Evolutionary conservation across 2,329 filamentous ascomycete genomes (phyloP).

Genomic region (Penicillium polonicum): DNA sequence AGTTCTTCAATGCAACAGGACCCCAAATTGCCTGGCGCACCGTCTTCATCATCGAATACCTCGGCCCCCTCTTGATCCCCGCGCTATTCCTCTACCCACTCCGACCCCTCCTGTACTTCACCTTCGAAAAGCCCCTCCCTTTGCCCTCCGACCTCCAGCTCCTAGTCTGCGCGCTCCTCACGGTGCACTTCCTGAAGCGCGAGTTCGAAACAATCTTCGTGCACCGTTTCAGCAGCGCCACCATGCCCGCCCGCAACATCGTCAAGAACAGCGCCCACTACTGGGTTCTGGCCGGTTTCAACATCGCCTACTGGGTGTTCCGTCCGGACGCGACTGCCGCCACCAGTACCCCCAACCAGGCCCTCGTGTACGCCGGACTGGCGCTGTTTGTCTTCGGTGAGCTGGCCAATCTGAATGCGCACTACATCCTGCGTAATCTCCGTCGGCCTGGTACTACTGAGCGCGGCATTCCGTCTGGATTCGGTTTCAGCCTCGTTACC

Average conservation of each 20-base stretch:
- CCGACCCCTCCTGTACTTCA: conserved; percentile 70
- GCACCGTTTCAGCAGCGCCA: conserved; percentile 90
- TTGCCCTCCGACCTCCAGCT: conserved; percentile 66
- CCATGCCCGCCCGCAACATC: conserved; percentile 88
- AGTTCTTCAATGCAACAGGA: conserved; percentile 52
- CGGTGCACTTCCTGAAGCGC: conserved; percentile 87
- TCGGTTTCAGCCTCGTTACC: conserved; percentile 83
- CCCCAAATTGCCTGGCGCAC: conserved; percentile 88
- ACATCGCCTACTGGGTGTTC: conserved; percentile 85
- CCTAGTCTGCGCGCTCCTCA: conserved; percentile 70
- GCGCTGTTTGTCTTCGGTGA: conserved; percentile 76
- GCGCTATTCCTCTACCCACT: conserved; percentile 66
- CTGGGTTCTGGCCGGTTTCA: conserved; percentile 78
- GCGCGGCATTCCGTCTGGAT: conserved; percentile 80
- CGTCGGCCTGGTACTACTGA: conserved; percentile 78
- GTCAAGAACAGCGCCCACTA: conserved; percentile 96
- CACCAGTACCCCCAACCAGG: conserved; percentile 47
- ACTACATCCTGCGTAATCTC: conserved; percentile 74
- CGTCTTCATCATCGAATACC: conserved; percentile 93
- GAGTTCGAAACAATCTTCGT: conserved; percentile 92
- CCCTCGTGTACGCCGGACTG: conserved; percentile 65
- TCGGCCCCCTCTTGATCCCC: conserved; percentile 88
- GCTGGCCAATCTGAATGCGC: conserved; percentile 74
- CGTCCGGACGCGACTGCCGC: conserved; percentile 69
- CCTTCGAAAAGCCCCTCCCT: conserved; percentile 46